A percentile compares a stretch with the other conserved stretches of the same genome.
These are phyloP conservation scores for Pyricularia pennisetigena DNA, from an alignment of 2,329 filamentous ascomycete species.

Conservation along the genomic window DNA sequence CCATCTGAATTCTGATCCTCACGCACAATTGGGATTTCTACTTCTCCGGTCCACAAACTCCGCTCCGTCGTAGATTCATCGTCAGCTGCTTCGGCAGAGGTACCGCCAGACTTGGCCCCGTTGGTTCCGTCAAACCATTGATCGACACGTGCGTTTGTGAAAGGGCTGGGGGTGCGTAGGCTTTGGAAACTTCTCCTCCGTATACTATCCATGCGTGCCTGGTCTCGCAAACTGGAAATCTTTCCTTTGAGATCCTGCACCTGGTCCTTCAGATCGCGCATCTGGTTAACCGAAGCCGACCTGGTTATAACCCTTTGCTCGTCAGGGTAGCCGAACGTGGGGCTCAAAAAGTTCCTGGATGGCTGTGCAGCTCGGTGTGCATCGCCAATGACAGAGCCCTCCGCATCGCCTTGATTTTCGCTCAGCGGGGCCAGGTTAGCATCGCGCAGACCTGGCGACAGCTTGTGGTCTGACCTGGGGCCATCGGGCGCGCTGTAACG, in stretches of 20 bases:
- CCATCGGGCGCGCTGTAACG: constrained; percentile 19
- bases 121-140: constrained; percentile 34
- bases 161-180: constrained; percentile 66
- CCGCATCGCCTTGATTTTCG: constrained; percentile 35
- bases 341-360: constrained; percentile 28
- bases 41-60: neutral
- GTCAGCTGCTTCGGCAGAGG: constrained; percentile 5
- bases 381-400: constrained; percentile 9
- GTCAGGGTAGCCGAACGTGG: constrained; percentile 26
- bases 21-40: neutral
- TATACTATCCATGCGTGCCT: constrained; percentile 69
- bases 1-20: constrained; percentile 10
- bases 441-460: constrained; percentile 30
- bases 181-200: constrained; percentile 69
- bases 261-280: constrained; percentile 68
- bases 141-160: constrained; percentile 58
- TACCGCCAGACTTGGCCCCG: constrained; percentile 12
- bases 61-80: constrained; percentile 17
- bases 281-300: constrained; percentile 62
- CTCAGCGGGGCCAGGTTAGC: constrained; percentile 38
- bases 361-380: neutral
- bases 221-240: constrained; percentile 69
- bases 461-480: constrained; percentile 21
- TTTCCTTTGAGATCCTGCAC: constrained; percentile 80
- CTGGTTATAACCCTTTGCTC: constrained; percentile 44